A percentile compares a stretch with the other conserved stretches of the same genome.
Conservation (phyloP, 768 basidiomycete genomes). For the Lactarius hatsudake region DNA sequence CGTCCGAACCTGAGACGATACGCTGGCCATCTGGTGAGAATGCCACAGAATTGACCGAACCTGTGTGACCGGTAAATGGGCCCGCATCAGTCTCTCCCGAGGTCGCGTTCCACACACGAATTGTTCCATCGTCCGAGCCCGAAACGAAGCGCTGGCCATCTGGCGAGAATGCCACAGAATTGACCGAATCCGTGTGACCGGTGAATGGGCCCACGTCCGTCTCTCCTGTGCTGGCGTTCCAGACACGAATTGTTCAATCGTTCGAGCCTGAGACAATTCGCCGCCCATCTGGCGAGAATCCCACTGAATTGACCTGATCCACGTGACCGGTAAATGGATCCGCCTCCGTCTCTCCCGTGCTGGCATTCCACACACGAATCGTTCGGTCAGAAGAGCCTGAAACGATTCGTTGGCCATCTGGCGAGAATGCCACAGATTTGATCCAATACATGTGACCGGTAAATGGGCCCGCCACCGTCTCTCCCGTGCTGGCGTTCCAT, state of each 20-base stretch:
- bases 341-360: background rate
- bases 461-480: background rate
- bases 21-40: background rate
- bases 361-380: background rate
- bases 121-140: background rate
- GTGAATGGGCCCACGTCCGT: no score
- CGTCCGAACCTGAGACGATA: background rate
- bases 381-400: background rate
- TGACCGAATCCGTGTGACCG: background rate
- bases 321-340: background rate
- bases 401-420: background rate
- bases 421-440: background rate
- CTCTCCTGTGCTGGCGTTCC: background rate
- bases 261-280: background rate
- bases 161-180: background rate
- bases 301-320: background rate
- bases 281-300: background rate
- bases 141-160: background rate
- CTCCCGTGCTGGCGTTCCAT: background rate
- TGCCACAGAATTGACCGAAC: background rate
- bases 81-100: background rate
- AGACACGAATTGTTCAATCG: background rate
- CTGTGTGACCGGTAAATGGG: background rate
- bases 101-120: background rate
- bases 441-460: background rate